These are phyloP conservation scores for Mycena floridula DNA, from an alignment of 768 basidiomycete genomes.

Conservation along the genomic window DNA sequence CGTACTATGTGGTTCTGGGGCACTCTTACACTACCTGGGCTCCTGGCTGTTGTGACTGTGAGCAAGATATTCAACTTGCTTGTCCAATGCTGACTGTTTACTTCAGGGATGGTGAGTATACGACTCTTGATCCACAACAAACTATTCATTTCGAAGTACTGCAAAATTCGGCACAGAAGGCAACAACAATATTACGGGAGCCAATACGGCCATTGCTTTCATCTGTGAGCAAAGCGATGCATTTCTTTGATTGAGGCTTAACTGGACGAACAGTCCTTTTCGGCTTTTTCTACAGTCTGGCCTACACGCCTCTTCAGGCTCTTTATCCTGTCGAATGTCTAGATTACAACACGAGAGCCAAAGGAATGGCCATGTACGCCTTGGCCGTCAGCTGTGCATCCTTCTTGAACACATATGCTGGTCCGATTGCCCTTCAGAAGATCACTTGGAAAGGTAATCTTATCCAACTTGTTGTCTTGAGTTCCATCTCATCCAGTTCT, in stretches of 20 bases:
- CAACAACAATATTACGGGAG: conserved; percentile 27
- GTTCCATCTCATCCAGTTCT: not conserved
- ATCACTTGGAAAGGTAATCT: conserved; percentile 26
- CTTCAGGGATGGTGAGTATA: too few species aligned
- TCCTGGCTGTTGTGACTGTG: conserved; percentile 36
- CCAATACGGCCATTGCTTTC: conserved; percentile 40
- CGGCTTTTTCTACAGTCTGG: conserved; percentile 45
- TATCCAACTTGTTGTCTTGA: not conserved
- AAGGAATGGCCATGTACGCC: conserved; percentile 52
- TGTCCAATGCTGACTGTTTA: too few species aligned
- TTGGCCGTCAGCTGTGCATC: conserved; percentile 37
- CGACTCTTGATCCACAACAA: too few species aligned
- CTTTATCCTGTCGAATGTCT: conserved; percentile 52
- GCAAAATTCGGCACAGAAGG: conserved; percentile 31
- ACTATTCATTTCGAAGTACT: too few species aligned
- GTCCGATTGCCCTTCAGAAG: conserved; percentile 33
- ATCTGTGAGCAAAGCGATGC: conserved; percentile 35
- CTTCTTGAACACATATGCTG: conserved; percentile 48
- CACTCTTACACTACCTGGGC: conserved; percentile 30
- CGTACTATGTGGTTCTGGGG: conserved; percentile 45
- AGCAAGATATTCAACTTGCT: too few species aligned
- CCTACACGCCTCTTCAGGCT: conserved; percentile 56
- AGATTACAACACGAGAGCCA: conserved; percentile 50
- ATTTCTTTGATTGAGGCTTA: too few species aligned
- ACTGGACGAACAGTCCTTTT: conserved; percentile 46